phyloP scores from a whole-genome alignment of 2,329 filamentous ascomycete species.

The Alternaria brassicicola region DNA sequence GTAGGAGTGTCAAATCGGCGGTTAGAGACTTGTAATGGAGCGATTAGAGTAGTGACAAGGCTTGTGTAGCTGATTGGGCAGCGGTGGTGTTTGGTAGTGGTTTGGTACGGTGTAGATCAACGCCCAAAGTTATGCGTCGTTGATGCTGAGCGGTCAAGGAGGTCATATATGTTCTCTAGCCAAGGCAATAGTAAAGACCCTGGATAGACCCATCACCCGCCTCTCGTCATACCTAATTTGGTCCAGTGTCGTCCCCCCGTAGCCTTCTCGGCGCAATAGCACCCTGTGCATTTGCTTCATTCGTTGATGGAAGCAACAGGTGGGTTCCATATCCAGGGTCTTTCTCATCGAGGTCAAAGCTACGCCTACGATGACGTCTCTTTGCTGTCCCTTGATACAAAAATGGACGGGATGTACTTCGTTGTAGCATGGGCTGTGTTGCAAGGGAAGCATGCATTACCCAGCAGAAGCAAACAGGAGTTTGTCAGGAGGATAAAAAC shows the following conservation, averaged over 20 bases:
- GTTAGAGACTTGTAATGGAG: not conserved
- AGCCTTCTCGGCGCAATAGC: slow-evolving; percentile 11
- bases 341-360: slow-evolving; percentile 24
- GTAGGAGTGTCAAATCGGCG: slow-evolving; percentile 4
- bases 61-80: not conserved
- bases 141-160: slow-evolving; percentile 12
- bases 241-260: slow-evolving; percentile 12
- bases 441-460: slow-evolving; percentile 27
- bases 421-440: slow-evolving; percentile 24
- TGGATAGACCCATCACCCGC: slow-evolving; percentile 13
- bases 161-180: slow-evolving; percentile 26
- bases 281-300: slow-evolving; percentile 13
- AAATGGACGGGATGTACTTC: slow-evolving; percentile 7
- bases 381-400: slow-evolving; percentile 9
- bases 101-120: not conserved
- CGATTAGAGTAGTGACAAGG: not conserved
- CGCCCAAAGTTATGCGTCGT: slow-evolving; percentile 6
- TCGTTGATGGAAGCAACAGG: slow-evolving; percentile 38
- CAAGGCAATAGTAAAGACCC: slow-evolving; percentile 15
- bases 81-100: not conserved
- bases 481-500: slow-evolving; percentile 6
- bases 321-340: slow-evolving; percentile 23
- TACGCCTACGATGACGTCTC: slow-evolving; percentile 38
- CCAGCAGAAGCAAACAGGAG: slow-evolving; percentile 11
- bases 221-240: slow-evolving; percentile 21